These are phyloP conservation scores for Blastocystis hominis DNA, from an alignment of 352 stramenopile genomes.

Conservation along the genomic window DNA sequence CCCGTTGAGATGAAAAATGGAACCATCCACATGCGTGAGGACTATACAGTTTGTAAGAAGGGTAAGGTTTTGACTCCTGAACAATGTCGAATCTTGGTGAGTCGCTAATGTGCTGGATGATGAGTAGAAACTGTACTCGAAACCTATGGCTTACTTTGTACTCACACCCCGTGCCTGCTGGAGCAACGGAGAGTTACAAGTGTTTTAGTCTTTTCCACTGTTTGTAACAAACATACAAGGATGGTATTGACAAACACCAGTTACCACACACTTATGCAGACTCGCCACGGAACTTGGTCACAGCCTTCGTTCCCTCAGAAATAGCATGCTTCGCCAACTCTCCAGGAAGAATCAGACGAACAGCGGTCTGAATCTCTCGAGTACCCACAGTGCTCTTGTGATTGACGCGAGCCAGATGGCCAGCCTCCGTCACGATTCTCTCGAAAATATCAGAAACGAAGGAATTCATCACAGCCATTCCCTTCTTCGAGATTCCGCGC, in stretches of 20 bases:
- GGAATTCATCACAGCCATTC: conserved; percentile 96
- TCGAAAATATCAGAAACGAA: conserved; percentile 97
- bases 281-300: conserved; percentile 63
- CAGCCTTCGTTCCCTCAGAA: conserved; percentile 87
- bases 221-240: conserved; percentile 24
- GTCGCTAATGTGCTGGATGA: conserved; percentile 69
- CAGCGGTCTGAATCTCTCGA: conserved; percentile 92
- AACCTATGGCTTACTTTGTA: background rate
- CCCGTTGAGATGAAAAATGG: conserved; percentile 89
- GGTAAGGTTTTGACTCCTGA: conserved; percentile 83
- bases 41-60: conserved; percentile 84
- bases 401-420: conserved; percentile 85
- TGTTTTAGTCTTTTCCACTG: conserved; percentile 7
- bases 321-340: conserved; percentile 91
- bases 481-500: conserved; percentile 85
- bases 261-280: too few species aligned
- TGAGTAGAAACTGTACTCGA: conserved; percentile 67
- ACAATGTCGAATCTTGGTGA: conserved; percentile 83
- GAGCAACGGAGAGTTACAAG: conserved; percentile 5
- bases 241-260: conserved; percentile 48
- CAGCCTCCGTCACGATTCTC: conserved; percentile 83
- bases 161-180: background rate
- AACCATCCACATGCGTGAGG: conserved; percentile 77
- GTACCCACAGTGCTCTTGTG: conserved; percentile 90
- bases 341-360: conserved; percentile 86